Conservation (phyloP, 2,329 filamentous ascomycete genomes). For the Penicillium sp. region DNA sequence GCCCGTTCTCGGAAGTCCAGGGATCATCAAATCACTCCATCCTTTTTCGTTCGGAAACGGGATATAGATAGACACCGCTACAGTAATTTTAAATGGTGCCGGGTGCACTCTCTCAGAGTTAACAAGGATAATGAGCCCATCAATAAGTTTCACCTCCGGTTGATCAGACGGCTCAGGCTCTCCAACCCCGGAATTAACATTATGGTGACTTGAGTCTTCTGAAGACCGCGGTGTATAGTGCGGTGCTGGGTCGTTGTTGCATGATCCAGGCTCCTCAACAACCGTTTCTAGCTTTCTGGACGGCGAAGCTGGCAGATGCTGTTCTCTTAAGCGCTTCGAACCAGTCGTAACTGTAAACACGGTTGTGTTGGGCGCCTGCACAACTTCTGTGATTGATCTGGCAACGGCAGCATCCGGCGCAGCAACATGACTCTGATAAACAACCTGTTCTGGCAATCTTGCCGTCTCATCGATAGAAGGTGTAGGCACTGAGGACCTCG, state of each 20-base stretch:
- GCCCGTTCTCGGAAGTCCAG: constrained; percentile 35
- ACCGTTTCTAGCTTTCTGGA: background rate
- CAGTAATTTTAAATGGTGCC: constrained; percentile 28
- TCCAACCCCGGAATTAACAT: background rate
- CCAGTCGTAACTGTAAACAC: background rate
- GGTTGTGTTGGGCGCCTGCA: background rate
- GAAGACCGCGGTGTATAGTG: background rate
- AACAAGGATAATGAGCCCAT: constrained; percentile 27
- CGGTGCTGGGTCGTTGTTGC: background rate
- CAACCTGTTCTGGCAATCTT: background rate
- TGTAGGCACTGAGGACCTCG: background rate
- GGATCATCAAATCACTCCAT: constrained; percentile 35
- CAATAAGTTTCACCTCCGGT: constrained; percentile 22
- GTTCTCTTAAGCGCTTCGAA: background rate
- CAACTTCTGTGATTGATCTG: background rate
- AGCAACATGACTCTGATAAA: background rate
- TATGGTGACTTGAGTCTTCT: background rate
- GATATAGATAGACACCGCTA: constrained; percentile 26
- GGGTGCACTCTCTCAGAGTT: constrained; percentile 19
- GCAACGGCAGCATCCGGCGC: background rate
- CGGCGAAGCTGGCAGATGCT: background rate
- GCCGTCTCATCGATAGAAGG: background rate
- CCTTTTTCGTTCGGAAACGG: constrained; percentile 24
- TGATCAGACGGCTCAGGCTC: constrained; percentile 7
- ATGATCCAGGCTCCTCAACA: background rate